These are phyloP conservation scores for Tubosaeta sp. DNA, from an alignment of 768 basidiomycete species.

Conservation along the genomic window DNA sequence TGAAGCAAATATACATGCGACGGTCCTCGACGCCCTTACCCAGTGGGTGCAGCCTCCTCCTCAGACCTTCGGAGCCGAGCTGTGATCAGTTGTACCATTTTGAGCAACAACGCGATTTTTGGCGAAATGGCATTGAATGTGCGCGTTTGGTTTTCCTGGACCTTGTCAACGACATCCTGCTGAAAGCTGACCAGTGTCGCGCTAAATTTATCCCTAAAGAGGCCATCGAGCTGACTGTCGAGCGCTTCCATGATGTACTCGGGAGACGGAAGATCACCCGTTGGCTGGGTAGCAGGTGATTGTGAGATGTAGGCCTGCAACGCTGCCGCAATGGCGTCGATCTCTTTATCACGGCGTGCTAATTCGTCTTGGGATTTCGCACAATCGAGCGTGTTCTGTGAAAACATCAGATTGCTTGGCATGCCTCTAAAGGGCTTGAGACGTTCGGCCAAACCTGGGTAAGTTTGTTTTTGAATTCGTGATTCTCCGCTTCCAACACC, in stretches of 20 bases:
- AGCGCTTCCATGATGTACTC: slow-evolving; percentile 31
- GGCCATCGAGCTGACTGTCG: slow-evolving; percentile 19
- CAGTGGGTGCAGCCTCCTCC: slow-evolving; percentile 1
- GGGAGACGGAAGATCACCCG: slow-evolving; percentile 19
- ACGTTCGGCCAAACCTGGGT: slow-evolving; percentile 22
- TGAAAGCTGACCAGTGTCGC: slow-evolving; percentile 18
- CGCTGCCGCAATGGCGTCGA: slow-evolving; percentile 29
- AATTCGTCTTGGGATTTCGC: slow-evolving; percentile 10
- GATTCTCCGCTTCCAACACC: slow-evolving; percentile 26
- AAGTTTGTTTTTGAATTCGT: slow-evolving; percentile 20
- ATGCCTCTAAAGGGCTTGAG: not conserved
- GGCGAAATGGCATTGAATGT: slow-evolving; percentile 26
- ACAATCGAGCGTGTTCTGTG: slow-evolving; percentile 13
- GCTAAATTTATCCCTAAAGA: slow-evolving; percentile 23
- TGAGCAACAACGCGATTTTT: slow-evolving; percentile 22
- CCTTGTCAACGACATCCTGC: slow-evolving; percentile 21
- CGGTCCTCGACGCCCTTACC: slow-evolving; percentile 1
- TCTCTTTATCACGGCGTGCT: slow-evolving; percentile 23
- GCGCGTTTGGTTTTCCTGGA: slow-evolving; percentile 16
- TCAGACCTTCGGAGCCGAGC: slow-evolving; percentile 23
- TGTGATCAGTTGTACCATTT: slow-evolving; percentile 30
- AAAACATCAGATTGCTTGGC: slow-evolving; percentile 1
- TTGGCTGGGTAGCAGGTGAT: slow-evolving; percentile 9
- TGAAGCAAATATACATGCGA: not conserved
- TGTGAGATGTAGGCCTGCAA: slow-evolving; percentile 31